These are phyloP conservation scores for Stachybotrys chlorohalonatus DNA, from an alignment of 2,329 filamentous ascomycete genomes.

Conservation along the genomic window DNA sequence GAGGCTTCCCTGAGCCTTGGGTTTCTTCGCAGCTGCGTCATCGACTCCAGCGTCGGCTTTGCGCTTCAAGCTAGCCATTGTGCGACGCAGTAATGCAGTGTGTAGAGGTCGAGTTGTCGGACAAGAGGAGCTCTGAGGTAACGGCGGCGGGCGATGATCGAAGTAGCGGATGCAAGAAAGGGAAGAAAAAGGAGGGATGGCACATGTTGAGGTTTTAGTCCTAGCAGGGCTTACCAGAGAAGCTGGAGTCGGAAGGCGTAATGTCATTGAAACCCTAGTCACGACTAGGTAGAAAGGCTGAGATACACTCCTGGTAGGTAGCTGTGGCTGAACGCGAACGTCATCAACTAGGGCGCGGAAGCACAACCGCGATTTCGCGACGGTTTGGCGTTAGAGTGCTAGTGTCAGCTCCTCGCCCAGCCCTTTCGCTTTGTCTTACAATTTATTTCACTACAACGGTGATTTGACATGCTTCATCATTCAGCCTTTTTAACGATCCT, in stretches of 20 bases:
- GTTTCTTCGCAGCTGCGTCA: conserved; percentile 53
- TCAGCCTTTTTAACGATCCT: too few relatives aligned
- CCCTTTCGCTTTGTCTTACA: too few relatives aligned
- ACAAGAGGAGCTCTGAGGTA: not conserved
- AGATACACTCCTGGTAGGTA: not conserved
- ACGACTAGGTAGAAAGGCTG: not conserved
- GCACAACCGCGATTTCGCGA: not conserved
- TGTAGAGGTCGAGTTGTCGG: too few relatives aligned
- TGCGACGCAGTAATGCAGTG: not conserved
- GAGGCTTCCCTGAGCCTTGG: conserved; percentile 69
- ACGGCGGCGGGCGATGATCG: not conserved
- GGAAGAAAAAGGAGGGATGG: not conserved
- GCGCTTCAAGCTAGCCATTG: conserved; percentile 55
- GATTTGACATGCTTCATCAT: too few relatives aligned
- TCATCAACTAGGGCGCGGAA: not conserved
- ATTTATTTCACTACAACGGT: too few relatives aligned
- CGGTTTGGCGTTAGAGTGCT: not conserved
- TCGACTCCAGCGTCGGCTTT: conserved; percentile 44
- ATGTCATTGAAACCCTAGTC: not conserved
- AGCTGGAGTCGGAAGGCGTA: not conserved
- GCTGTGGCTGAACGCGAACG: not conserved
- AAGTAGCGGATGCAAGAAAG: not conserved
- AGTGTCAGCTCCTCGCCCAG: not conserved
- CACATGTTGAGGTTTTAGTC: not conserved
- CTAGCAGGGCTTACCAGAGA: not conserved